Base-by-base conservation (phyloP, 2,329 filamentous ascomycete genomes). In the Hypoxylon rubiginosum region DNA sequence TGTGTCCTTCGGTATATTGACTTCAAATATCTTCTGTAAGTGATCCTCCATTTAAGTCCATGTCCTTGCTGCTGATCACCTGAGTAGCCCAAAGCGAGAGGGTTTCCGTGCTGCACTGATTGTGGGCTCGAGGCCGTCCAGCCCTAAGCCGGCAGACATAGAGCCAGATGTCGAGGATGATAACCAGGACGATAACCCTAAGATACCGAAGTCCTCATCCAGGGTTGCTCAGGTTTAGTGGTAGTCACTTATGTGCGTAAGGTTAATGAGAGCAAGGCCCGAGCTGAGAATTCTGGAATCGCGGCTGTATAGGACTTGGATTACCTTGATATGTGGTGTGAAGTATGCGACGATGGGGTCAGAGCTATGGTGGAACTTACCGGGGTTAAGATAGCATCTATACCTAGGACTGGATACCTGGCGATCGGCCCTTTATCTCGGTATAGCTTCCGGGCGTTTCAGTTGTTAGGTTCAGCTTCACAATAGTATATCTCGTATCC, bases 1-100 rank as follows among this genome's bases (percentile, higher is more conserved):
- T 80, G 81, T 36, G 56, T 76, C 8, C 68, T 85, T 34, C 80
- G 82, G 17, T 81, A 78, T 54, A 76, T 84, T 21, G 82, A 85
- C 73, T 76, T 82, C 3, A 77, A 75, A 58, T 82, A 79, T 62
- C 69, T 83, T n/a, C 62, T 74, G 75, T 70, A 73, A 51, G 70
- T 66, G 17, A 41, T 32, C 51, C 9, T 43, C 36, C n/a, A 10
- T 26, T 6, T n/a, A 7, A 26, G 30, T 9, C 6, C 7, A n/a
- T 41, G 9, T 19, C 7, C 3, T 13, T 30, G 17, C 53, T 52
- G 36, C 64, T 67, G 41, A 68, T 24, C 10, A 11, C 17, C 17
- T 2, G 1, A 34, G 17, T 24, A 71, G 69, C 28, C 67, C 69
- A 8, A 64, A 64, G 53, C 58, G 67, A 50, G 65, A 68, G 32